Conservation (phyloP, 164 flowering plant genomes). For the Brasenia schreberi region DNA sequence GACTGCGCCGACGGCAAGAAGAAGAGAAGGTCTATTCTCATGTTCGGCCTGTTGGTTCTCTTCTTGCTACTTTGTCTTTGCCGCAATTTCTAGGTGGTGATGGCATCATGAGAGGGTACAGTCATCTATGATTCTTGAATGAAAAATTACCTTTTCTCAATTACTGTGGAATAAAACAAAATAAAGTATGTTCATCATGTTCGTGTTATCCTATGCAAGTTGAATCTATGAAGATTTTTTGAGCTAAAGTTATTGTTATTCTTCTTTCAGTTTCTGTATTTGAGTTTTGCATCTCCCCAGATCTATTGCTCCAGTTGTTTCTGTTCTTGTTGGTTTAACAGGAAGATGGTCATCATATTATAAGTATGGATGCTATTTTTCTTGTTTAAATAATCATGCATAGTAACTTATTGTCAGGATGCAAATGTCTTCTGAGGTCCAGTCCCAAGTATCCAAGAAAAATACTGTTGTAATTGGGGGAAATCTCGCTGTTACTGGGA, state of each 20-base stretch:
- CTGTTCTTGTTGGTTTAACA: no score
- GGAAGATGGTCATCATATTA: no score
- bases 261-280: background rate
- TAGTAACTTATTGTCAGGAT: slow-evolving; percentile 31
- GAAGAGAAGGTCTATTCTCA: slow-evolving; percentile 48
- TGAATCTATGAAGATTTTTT: background rate
- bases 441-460: slow-evolving; percentile 71
- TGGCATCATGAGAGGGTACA: slow-evolving; percentile 78
- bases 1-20: slow-evolving; percentile 45
- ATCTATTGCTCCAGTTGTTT: background rate
- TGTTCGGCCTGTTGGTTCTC: slow-evolving; percentile 62
- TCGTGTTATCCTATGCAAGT: no score
- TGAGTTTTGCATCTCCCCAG: background rate
- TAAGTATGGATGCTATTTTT: no score
- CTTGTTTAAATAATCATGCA: background rate
- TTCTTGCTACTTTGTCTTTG: slow-evolving; percentile 58
- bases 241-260: background rate
- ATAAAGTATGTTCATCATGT: no score
- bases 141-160: no score
- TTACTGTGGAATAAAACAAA: no score
- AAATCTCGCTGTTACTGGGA: slow-evolving; percentile 55
- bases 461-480: slow-evolving; percentile 63
- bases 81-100: slow-evolving; percentile 66
- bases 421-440: slow-evolving; percentile 78
- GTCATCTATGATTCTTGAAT: no score